Conservation (phyloP, 257 asterid species). For the Nicotiana tomentosiformis region DNA sequence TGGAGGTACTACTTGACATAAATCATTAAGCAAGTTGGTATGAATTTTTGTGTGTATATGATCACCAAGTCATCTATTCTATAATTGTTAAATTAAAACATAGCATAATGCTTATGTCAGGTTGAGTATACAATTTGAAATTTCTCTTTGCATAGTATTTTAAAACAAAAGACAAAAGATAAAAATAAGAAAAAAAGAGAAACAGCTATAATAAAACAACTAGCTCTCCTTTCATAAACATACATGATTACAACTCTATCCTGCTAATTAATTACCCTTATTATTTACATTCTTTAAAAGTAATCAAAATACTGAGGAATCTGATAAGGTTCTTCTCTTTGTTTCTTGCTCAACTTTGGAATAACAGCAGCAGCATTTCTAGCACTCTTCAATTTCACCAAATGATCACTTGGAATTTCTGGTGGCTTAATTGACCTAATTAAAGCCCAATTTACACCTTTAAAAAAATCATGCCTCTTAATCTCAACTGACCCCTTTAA, state of each 20-base stretch:
- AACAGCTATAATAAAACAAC: background rate
- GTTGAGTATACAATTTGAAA: background rate
- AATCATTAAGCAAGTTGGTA: too few species aligned
- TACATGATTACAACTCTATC: background rate
- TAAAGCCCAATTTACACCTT: slow-evolving; percentile 79
- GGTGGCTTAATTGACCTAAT: slow-evolving; percentile 46
- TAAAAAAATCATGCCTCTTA: slow-evolving; percentile 59
- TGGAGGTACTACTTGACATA: background rate
- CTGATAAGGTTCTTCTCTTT: slow-evolving; percentile 38
- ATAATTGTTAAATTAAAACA: background rate
- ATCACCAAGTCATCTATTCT: background rate
- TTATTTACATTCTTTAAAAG: slow-evolving; percentile 27
- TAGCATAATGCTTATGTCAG: background rate
- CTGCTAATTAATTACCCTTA: slow-evolving; percentile 14
- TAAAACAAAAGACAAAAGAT: background rate
- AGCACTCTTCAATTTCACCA: slow-evolving; percentile 11
- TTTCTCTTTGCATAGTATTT: background rate
- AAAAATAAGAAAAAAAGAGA: background rate
- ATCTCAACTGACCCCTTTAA: slow-evolving; percentile 66
- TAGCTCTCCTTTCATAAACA: background rate
- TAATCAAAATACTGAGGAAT: slow-evolving; percentile 41
- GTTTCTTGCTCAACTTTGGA: slow-evolving; percentile 34
- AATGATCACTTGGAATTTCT: slow-evolving; percentile 26
- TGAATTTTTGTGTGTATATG: background rate
- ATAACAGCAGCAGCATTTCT: background rate